A percentile compares a stretch with the other conserved stretches of the same genome.
Conservation (phyloP, 345 rosid species). For the Raphanus raphanistrum region DNA sequence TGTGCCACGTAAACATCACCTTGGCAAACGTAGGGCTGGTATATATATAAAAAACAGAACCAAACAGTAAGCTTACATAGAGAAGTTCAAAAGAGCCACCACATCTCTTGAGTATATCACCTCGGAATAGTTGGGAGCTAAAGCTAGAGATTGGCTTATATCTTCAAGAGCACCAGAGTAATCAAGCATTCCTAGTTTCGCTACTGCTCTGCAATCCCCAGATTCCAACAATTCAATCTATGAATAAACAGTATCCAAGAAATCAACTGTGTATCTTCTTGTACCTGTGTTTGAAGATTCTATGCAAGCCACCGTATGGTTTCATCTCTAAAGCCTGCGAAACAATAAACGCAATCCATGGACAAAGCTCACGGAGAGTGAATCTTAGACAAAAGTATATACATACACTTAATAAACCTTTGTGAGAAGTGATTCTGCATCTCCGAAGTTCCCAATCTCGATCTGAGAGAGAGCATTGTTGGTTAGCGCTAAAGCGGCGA, state of each 20-base stretch:
- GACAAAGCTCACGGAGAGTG: background rate
- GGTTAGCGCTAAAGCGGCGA: conserved; percentile 64
- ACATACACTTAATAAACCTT: background rate
- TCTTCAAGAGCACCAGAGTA: conserved; percentile 74
- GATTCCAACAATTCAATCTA: background rate
- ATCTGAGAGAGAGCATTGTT: conserved; percentile 59
- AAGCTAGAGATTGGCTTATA: conserved; percentile 50
- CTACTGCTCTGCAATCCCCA: conserved; percentile 50
- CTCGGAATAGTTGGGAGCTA: conserved; percentile 63
- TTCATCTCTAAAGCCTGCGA: conserved; percentile 69
- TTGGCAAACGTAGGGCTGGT: conserved; percentile 70
- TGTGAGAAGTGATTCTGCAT: conserved; percentile 42
- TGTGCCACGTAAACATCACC: conserved; percentile 75
- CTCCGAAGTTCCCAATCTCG: conserved; percentile 47
- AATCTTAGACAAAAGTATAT: background rate
- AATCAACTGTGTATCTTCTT: no score
- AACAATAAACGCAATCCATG: background rate
- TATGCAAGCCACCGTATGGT: conserved; percentile 75
- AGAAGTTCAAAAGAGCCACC: background rate
- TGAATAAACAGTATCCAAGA: conserved; percentile 2
- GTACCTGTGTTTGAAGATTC: conserved; percentile 69
- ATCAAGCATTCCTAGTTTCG: conserved; percentile 64
- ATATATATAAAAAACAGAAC: background rate
- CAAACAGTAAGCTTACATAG: background rate
- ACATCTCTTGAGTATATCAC: conserved; percentile 34